These are phyloP conservation scores for Sphagnum contortum DNA, from an alignment of 225 moss, liverwort and hornwort species.

Conservation along the genomic window DNA sequence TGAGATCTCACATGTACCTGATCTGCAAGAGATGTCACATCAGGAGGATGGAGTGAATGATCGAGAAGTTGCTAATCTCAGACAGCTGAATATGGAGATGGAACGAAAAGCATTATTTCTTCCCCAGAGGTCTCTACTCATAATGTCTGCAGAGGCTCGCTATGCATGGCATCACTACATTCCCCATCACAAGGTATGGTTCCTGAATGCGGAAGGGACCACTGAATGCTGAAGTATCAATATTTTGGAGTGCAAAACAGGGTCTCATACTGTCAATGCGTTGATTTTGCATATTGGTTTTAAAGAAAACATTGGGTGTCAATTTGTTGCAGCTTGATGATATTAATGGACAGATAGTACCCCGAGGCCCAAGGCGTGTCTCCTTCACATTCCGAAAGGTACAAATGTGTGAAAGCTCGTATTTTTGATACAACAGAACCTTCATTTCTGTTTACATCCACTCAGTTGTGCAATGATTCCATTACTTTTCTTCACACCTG, in stretches of 20 bases:
- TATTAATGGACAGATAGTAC: slow-evolving; percentile 45
- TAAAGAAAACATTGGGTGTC: neutral
- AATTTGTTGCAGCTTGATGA: slow-evolving; percentile 48
- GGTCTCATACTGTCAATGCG: too few species aligned
- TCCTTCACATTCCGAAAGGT: slow-evolving; percentile 98
- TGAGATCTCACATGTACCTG: slow-evolving; percentile 7
- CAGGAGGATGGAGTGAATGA: slow-evolving; percentile 14
- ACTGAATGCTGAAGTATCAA: too few species aligned
- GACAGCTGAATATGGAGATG: slow-evolving; percentile 25
- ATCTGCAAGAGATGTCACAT: slow-evolving; percentile 5
- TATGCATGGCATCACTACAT: slow-evolving; percentile 99
- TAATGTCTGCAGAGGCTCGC: slow-evolving; percentile 86
- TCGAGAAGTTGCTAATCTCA: slow-evolving; percentile 8
- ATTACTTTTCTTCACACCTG: too few species aligned
- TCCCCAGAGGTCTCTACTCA: slow-evolving; percentile 73
- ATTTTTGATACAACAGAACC: too few species aligned
- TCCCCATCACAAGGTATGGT: slow-evolving; percentile 86
- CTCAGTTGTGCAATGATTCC: too few species aligned
- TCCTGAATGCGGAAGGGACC: neutral
- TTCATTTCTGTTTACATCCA: too few species aligned
- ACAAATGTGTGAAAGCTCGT: neutral
- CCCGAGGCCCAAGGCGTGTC: slow-evolving; percentile 72
- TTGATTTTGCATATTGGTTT: too few species aligned
- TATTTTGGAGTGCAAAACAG: too few species aligned
- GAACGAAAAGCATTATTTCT: slow-evolving; percentile 69